Evolutionary conservation across 495 filamentous ascomycete species (phyloP).

Genomic region (Immersiella caudata): DNA sequence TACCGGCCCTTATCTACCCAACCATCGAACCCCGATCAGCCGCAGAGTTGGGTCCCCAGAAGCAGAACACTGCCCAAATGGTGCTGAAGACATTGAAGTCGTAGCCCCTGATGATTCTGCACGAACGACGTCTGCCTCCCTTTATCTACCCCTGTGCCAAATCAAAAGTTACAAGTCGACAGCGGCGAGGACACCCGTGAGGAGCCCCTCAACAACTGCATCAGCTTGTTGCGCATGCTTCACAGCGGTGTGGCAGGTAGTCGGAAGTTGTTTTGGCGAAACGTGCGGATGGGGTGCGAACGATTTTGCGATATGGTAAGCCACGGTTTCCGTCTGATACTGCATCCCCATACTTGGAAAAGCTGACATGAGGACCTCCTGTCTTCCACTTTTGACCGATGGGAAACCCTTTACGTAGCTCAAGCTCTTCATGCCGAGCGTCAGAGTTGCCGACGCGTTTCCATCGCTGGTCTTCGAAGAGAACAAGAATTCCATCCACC

Average conservation of each 20-base stretch:
- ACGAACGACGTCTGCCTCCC: not conserved
- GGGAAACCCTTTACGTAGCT: not conserved
- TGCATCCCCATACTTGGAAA: not conserved
- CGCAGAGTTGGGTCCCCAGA: not conserved
- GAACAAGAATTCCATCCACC: conserved; percentile 5
- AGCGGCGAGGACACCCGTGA: conserved; percentile 21
- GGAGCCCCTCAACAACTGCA: conserved; percentile 50
- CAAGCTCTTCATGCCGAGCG: not conserved
- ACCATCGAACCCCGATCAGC: not conserved
- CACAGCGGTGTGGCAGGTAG: conserved; percentile 31
- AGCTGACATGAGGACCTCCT: not conserved
- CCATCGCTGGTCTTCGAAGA: not conserved
- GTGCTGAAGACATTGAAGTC: not conserved
- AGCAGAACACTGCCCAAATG: not conserved
- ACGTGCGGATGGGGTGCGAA: conserved; percentile 52
- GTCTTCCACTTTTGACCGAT: not conserved
- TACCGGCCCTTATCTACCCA: not conserved
- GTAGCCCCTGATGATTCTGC: not conserved
- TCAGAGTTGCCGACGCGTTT: no score
- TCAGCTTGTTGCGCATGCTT: conserved; percentile 50
- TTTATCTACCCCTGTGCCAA: not conserved
- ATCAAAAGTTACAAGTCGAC: conserved; percentile 3
- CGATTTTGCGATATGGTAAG: conserved; percentile 44
- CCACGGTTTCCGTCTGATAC: conserved; percentile 7
- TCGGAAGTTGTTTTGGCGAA: conserved; percentile 49